Percentiles rank a stretch among this genome's conserved stretches.
Evolutionary conservation across 1,284 basidiomycete species (phyloP).

Genomic region (Xerocomus tenax): DNA sequence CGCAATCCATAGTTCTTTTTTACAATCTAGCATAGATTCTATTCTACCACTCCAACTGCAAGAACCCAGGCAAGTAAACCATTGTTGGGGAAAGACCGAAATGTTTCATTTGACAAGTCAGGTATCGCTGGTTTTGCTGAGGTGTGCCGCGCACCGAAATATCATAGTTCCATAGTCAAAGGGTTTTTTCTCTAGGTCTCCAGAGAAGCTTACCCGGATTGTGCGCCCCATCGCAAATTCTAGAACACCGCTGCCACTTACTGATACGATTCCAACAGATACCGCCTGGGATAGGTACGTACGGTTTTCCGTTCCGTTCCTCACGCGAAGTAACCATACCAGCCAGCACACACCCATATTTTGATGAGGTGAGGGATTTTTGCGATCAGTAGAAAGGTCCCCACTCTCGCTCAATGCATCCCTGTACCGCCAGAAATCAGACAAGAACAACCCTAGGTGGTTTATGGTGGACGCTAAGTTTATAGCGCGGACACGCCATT

Average conservation of each 20-base stretch:
- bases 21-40: constrained; percentile 40
- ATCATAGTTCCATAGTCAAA: constrained; percentile 1
- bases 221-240: constrained; percentile 40
- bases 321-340: constrained; percentile 7
- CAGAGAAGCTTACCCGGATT: constrained; percentile 83
- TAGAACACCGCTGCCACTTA: constrained; percentile 3
- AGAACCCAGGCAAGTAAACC: constrained; percentile 58
- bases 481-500: constrained; percentile 55
- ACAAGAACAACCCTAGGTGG: constrained; percentile 75
- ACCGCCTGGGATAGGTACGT: constrained; percentile 83
- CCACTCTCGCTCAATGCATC: constrained; percentile 6
- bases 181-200: constrained; percentile 43
- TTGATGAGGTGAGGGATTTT: constrained; percentile 54
- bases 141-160: constrained; percentile 34
- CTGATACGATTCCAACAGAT: constrained; percentile 40
- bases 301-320: neutral
- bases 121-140: constrained; percentile 81
- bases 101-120: constrained; percentile 25
- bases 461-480: constrained; percentile 86
- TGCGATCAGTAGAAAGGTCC: neutral
- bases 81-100: neutral
- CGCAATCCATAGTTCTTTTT: constrained; percentile 4
- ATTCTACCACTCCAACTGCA: constrained; percentile 92
- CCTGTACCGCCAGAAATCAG: constrained; percentile 53
- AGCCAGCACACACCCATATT: constrained; percentile 74